These are phyloP conservation scores for Mrakia frigida DNA, from an alignment of 768 basidiomycete species.

Conservation along the genomic window DNA sequence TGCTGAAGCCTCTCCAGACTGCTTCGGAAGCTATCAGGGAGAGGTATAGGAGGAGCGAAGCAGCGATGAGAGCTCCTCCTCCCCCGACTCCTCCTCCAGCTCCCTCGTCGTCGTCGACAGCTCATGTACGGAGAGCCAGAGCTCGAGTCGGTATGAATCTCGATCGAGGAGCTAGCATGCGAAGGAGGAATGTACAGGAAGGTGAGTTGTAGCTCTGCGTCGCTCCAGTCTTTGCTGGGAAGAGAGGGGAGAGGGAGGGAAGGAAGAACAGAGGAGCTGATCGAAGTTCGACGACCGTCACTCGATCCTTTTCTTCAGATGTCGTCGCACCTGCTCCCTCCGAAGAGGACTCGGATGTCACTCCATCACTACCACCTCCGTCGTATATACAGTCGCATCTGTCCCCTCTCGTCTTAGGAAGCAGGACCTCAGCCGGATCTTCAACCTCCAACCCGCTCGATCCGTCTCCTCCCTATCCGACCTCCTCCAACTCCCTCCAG, in stretches of 20 bases:
- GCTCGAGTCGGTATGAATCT: not conserved
- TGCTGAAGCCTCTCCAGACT: conserved; percentile 9
- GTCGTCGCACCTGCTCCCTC: not conserved
- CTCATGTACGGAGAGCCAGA: not conserved
- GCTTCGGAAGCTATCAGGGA: not conserved
- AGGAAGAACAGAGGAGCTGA: not conserved
- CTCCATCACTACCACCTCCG: conserved; percentile 7
- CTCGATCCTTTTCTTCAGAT: not conserved
- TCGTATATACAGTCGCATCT: not conserved
- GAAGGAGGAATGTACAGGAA: conserved; percentile 18
- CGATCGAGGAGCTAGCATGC: conserved; percentile 3
- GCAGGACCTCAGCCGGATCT: not conserved
- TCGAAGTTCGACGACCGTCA: not conserved
- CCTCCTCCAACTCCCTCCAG: not conserved
- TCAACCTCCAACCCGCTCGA: not conserved
- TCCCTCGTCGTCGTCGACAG: not conserved
- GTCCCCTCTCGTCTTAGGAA: not conserved
- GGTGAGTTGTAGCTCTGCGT: conserved; percentile 1
- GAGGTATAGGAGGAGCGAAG: not conserved
- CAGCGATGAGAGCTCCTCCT: conserved; percentile 7
- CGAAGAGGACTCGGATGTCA: conserved; percentile 6
- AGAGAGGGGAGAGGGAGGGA: not conserved
- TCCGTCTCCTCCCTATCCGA: conserved; percentile 6
- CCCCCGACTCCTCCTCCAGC: not conserved
- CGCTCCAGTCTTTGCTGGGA: not conserved